phyloP scores from a whole-genome alignment of 257 asterid species.

The Petunia secreta region DNA sequence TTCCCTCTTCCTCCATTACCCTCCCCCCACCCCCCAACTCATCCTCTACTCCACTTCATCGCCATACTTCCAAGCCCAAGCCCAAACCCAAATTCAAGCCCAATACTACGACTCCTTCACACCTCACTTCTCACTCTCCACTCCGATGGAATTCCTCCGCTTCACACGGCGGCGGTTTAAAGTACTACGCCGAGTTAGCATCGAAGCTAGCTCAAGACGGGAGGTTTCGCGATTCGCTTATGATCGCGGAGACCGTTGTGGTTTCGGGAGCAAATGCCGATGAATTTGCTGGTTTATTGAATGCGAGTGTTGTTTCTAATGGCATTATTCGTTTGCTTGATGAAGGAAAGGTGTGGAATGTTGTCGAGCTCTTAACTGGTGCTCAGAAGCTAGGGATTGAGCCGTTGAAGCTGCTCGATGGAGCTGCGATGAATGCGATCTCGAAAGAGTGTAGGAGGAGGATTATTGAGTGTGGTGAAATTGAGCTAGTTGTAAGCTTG shows the following conservation, averaged over 20 bases:
- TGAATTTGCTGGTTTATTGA: constrained; percentile 47
- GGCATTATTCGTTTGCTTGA: constrained; percentile 55
- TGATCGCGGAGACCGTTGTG: constrained; percentile 63
- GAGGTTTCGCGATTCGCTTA: constrained; percentile 66
- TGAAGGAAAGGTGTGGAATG: constrained; percentile 46
- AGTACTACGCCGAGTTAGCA: constrained; percentile 67
- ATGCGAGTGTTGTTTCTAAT: constrained; percentile 45
- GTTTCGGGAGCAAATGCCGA: constrained; percentile 60
- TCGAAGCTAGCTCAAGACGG: constrained; percentile 78
- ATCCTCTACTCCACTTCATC: constrained; percentile 41
- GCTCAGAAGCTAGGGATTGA: constrained; percentile 58
- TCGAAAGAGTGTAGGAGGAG: constrained; percentile 55
- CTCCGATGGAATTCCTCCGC: constrained; percentile 1
- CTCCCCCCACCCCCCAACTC: constrained; percentile 59
- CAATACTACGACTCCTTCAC: constrained; percentile 14
- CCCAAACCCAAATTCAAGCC: constrained; percentile 39
- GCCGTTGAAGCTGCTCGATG: constrained; percentile 57
- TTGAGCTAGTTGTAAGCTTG: constrained; percentile 56
- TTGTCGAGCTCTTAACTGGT: constrained; percentile 46
- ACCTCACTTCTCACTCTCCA: neutral
- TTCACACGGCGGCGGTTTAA: constrained; percentile 36
- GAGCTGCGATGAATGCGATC: constrained; percentile 49
- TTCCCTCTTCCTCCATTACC: constrained; percentile 56
- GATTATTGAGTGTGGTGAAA: constrained; percentile 48
- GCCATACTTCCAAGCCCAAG: constrained; percentile 39